phyloP scores from a whole-genome alignment of 352 stramenopile species.

The Globisporangium nodosum region DNA sequence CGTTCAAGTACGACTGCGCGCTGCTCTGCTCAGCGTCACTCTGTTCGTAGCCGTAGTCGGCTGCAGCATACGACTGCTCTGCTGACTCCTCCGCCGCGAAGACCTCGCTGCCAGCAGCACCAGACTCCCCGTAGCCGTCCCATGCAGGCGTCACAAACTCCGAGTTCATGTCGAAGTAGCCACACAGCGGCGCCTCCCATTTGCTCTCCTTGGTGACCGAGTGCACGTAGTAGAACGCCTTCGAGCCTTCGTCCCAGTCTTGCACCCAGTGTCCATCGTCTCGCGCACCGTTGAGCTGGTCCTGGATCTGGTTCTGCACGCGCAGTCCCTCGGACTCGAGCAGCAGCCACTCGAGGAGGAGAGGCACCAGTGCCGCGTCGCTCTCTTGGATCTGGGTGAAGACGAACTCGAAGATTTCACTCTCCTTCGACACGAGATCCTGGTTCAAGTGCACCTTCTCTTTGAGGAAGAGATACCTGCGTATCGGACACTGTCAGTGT shows the following conservation, averaged over 20 bases:
- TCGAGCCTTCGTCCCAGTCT: slow-evolving; percentile 51
- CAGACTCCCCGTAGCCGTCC: slow-evolving; percentile 6
- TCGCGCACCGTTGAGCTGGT: slow-evolving; percentile 31
- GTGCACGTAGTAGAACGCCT: slow-evolving; percentile 65
- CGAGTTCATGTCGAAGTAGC: slow-evolving; percentile 60
- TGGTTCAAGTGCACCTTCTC: slow-evolving; percentile 75
- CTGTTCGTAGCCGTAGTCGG: neutral
- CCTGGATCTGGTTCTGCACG: slow-evolving; percentile 62
- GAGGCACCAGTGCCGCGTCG: slow-evolving; percentile 46
- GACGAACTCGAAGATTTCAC: slow-evolving; percentile 59
- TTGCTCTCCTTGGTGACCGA: slow-evolving; percentile 46
- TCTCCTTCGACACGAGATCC: slow-evolving; percentile 61
- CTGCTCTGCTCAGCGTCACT: neutral
- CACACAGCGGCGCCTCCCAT: slow-evolving; percentile 51
- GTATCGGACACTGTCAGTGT: neutral
- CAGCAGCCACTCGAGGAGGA: slow-evolving; percentile 74
- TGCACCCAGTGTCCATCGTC: slow-evolving; percentile 58
- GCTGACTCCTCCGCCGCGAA: neutral
- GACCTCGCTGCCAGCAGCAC: neutral
- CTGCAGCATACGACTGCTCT: neutral
- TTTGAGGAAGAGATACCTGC: slow-evolving; percentile 73
- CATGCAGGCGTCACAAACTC: slow-evolving; percentile 32
- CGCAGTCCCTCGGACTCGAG: slow-evolving; percentile 64
- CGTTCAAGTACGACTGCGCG: slow-evolving; percentile 8
- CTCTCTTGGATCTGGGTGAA: slow-evolving; percentile 51